phyloP scores from a whole-genome alignment of 495 filamentous ascomycete species.

The Podospora fimiseda region DNA sequence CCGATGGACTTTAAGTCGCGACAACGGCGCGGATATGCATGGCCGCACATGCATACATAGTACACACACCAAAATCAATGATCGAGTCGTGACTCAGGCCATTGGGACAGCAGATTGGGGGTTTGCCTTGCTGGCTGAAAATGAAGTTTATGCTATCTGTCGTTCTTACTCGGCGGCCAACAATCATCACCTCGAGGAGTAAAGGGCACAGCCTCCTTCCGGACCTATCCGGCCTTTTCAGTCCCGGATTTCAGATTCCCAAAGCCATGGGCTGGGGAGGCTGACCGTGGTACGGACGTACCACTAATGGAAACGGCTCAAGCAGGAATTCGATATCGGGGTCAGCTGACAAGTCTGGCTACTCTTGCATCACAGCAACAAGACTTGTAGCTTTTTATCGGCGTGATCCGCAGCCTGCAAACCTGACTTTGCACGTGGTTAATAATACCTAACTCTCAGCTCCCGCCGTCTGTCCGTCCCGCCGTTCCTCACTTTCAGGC shows the following conservation, averaged over 20 bases:
- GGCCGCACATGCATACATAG: not conserved
- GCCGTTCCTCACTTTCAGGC: not conserved
- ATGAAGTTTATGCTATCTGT: not conserved
- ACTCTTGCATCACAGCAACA: not conserved
- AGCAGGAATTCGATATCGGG: too few species aligned
- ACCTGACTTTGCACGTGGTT: not conserved
- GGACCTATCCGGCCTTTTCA: not conserved
- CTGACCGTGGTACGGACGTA: not conserved
- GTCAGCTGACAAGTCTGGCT: not conserved
- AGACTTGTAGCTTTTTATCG: too few species aligned
- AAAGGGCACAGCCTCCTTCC: not conserved
- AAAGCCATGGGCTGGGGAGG: not conserved
- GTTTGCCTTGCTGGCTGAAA: not conserved
- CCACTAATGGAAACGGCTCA: not conserved
- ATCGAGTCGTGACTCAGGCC: not conserved
- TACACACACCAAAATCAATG: not conserved
- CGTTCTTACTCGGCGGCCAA: not conserved
- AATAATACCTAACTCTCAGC: not conserved
- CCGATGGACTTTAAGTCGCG: not conserved
- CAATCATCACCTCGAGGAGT: not conserved
- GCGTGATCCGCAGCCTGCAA: too few species aligned
- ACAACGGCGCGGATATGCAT: conserved; percentile 2
- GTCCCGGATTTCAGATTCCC: not conserved
- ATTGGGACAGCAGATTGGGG: not conserved
- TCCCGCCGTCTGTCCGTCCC: not conserved